Base-by-base conservation (phyloP, 345 rosid species). In the Linum trigynum region DNA sequence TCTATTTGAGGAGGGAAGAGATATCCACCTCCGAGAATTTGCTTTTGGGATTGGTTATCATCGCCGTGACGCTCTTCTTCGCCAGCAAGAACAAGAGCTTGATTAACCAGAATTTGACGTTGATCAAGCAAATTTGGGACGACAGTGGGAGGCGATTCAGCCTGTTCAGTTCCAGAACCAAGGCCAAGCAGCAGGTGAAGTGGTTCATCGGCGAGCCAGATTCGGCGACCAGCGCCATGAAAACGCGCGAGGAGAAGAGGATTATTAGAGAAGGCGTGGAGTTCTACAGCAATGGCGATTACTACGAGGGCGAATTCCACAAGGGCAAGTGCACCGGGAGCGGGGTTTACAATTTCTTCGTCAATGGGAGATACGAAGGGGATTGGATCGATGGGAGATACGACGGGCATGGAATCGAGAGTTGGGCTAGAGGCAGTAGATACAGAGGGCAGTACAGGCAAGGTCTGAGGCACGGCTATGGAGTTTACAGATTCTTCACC, bases 301-400 rank as follows among this genome's bases (percentile, higher is more conserved):
- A 75, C 72, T 94, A 90, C 72, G 99, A 94, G 69, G 99, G 99
- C 0, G 99, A 94, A 64, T 90, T 94, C 63, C 82, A 86, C 40
- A 81, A 78, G 61, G 99, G 97, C 14, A 86, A 68, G 72, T 84
- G 92, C 66, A 88, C 83, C n/a, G 99, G 99, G 16, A 90, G 87
- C 62, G 99, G 99, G 62, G 99, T 94, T 17, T 94, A 94, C 61
- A 86, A 82, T 40, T 90, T 80, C 66, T 76, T 74, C 62, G 83
- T 81, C 32, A 90, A 83, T 53, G 99, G 97, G 57, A 82, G 95
- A 64, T 90, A 94, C 57, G 97, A 94, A 68, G 99, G 97, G 4
- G 95, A 94, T 53, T 94, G 97, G 99, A 71, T 94, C 4, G 91
- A 85, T 66, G 97, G 99, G 55, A 83, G 82, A 67, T 88, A 94